Evolutionary conservation across 2,329 filamentous ascomycete genomes (phyloP).

Genomic region (Fusarium newnesense): DNA sequence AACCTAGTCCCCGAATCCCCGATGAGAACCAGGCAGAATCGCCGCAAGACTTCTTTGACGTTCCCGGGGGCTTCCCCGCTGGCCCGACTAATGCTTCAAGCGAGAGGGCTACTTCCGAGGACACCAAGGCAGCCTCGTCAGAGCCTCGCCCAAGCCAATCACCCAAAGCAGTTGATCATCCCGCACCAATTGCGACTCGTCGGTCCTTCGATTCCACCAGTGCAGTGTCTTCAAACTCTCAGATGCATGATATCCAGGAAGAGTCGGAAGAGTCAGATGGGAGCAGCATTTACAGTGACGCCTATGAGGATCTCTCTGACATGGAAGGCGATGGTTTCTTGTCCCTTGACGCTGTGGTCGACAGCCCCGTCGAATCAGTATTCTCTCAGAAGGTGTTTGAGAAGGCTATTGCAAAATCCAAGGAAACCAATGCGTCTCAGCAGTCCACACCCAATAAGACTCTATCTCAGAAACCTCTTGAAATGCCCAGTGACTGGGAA

Average conservation of each 20-base stretch:
- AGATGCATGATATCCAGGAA: constrained; percentile 51
- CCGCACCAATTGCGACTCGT: constrained; percentile 20
- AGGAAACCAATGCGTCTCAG: constrained; percentile 14
- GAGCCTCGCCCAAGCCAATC: not conserved
- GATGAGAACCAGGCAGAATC: constrained; percentile 32
- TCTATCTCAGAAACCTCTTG: not conserved
- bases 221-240: constrained; percentile 25
- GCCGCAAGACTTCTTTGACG: constrained; percentile 54
- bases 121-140: not conserved
- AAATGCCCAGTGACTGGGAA: constrained; percentile 67
- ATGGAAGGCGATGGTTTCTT: constrained; percentile 73
- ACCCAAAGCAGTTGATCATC: not conserved
- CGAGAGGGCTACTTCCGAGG: constrained; percentile 6
- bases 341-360: constrained; percentile 78
- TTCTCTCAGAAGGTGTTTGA: constrained; percentile 39
- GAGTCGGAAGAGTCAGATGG: constrained; percentile 60
- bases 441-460: not conserved
- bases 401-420: constrained; percentile 39
- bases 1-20: constrained; percentile 54
- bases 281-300: constrained; percentile 77
- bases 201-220: constrained; percentile 34
- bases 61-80: constrained; percentile 70
- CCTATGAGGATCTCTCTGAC: constrained; percentile 77
- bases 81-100: constrained; percentile 44
- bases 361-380: constrained; percentile 58